A percentile compares a stretch with the other conserved stretches of the same genome.
Evolutionary conservation across 768 basidiomycete species (phyloP).

Genomic region (Rossbeevera mucosa): DNA sequence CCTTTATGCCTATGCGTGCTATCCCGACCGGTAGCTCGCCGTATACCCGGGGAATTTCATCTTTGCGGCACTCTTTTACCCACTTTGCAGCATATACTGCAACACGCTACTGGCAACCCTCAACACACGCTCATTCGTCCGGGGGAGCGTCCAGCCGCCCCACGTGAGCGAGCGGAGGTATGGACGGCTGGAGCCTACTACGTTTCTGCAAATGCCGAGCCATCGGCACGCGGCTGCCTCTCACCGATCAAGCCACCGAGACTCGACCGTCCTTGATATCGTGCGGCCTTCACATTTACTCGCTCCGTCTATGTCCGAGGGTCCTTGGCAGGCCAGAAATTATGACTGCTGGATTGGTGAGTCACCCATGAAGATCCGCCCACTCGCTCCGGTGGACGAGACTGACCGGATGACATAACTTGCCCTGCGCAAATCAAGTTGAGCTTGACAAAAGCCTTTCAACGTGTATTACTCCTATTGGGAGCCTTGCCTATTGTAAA

Average conservation of each 20-base stretch:
- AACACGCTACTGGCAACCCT: slow-evolving; percentile 33
- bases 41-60: slow-evolving; percentile 22
- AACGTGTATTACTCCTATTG: too few species aligned
- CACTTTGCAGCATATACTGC: slow-evolving; percentile 32
- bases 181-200: not conserved
- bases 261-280: not conserved
- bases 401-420: not conserved
- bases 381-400: too few species aligned
- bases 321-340: not conserved
- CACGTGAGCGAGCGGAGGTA: not conserved
- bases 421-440: not conserved
- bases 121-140: slow-evolving; percentile 21
- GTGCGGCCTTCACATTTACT: not conserved
- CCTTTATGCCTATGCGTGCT: not conserved
- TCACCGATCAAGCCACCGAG: not conserved
- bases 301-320: not conserved
- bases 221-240: not conserved
- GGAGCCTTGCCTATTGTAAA: not conserved
- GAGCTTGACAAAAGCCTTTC: not conserved
- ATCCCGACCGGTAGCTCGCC: slow-evolving; percentile 11
- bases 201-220: not conserved
- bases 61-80: slow-evolving; percentile 25
- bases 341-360: not conserved
- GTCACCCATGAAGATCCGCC: not conserved
- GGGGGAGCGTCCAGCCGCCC: not conserved